A percentile compares a stretch with the other conserved stretches of the same genome.
phyloP scores from a whole-genome alignment of 1,284 basidiomycete genomes.

The Apiotrichum brassicae region DNA sequence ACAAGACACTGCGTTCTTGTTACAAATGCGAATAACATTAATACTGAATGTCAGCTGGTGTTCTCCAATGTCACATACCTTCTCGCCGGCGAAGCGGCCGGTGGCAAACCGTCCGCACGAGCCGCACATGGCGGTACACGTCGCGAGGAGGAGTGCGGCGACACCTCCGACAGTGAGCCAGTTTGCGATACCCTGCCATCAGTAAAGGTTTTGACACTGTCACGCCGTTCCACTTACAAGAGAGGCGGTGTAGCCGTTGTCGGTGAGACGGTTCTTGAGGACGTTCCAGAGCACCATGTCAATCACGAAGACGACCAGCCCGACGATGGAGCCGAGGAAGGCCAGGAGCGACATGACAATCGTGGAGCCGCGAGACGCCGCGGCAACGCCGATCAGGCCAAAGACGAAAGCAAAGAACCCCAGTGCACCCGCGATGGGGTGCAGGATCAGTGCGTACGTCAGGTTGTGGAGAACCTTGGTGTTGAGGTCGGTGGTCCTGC shows the following conservation, averaged over 20 bases:
- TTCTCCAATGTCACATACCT: slow-evolving; percentile 12
- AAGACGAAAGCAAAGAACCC: slow-evolving; percentile 65
- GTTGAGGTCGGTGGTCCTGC: slow-evolving; percentile 48
- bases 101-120: slow-evolving; percentile 57
- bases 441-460: slow-evolving; percentile 64
- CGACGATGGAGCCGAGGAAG: slow-evolving; percentile 58
- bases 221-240: slow-evolving; percentile 46
- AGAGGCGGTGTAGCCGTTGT: slow-evolving; percentile 48
- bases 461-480: slow-evolving; percentile 58
- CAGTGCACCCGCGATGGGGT: slow-evolving; percentile 68
- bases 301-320: slow-evolving; percentile 63
- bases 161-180: slow-evolving; percentile 66
- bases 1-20: no score
- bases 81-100: slow-evolving; percentile 45
- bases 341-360: slow-evolving; percentile 65
- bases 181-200: slow-evolving; percentile 40
- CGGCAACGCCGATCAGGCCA: slow-evolving; percentile 58
- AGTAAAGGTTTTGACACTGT: neutral
- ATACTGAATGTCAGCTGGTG: no score
- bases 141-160: slow-evolving; percentile 58
- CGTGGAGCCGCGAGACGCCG: slow-evolving; percentile 61
- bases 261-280: slow-evolving; percentile 56
- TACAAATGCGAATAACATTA: no score
- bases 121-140: slow-evolving; percentile 61
- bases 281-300: slow-evolving; percentile 74